Evolutionary conservation across 768 basidiomycete species (phyloP), one percentile per base, ranked within the genome.

Genomic region (Sarcomyxa edulis): DNA sequence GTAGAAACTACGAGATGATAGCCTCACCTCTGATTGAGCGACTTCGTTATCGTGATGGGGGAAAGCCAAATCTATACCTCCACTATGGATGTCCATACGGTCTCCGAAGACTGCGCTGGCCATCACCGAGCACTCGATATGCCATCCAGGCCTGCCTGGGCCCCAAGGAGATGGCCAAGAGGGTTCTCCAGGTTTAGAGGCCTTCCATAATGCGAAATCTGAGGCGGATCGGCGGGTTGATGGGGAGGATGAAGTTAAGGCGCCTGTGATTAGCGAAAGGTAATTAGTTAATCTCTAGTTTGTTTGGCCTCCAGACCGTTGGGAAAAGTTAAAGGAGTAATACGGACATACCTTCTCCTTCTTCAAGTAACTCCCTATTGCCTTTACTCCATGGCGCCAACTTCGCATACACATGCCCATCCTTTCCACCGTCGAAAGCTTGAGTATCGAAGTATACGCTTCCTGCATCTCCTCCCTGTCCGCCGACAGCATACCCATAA

Each of bases 41-140:
- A 99, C 75, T 65, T 99, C 96, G 57, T 99, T 99, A 59, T 98
- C 95, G 56, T 99, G 96, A 64, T 99, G 96, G 5, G 96, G 96
- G 65, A 99, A 99, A n/a, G 91, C 87, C 34, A 99, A 70, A 64
- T 99, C 96, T 27, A 90, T 82, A 4, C 96, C 96, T 35, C 96
- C 96, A 6, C 93, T 96, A 59, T 99, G 96, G 45, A 99, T 93
- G 60, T 98, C 96, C 81, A 99, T 88, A 42, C 81, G 84, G 40
- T 82, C 75, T 3, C 94, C 95, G 31, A 97, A 68, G 33, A 97
- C 69, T 22, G 84, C 92, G 47, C 80, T 86, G 12, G 94, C 94
- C 95, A 99, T 99, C 23, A 96, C 95, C 3, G 90, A 94, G 63
- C 95, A 99, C 59, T 99, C 95, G 42, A 99, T 98, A 58, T 99